Conservation (phyloP, 108 stramenopile genomes). For the Cyclotella kingstonii region DNA sequence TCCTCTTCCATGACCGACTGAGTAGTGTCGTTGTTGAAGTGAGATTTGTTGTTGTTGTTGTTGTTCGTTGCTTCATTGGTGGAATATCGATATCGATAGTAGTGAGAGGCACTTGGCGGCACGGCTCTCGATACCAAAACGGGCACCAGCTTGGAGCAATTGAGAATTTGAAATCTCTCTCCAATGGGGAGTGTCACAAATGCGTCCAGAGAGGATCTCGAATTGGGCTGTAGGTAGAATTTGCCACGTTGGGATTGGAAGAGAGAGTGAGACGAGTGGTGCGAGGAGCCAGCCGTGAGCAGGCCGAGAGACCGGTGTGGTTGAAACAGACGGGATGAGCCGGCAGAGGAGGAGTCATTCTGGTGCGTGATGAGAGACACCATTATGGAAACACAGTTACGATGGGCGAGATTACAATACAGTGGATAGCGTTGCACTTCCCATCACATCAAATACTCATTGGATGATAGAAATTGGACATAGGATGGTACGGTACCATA, state of each 20-base stretch:
- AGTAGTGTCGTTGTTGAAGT: neutral
- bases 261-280: conserved; percentile 6
- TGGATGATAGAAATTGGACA: too few relatives aligned
- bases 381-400: too few relatives aligned
- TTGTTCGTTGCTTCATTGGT: neutral
- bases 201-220: conserved; percentile 46
- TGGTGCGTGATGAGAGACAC: too few relatives aligned
- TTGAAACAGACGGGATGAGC: conserved; percentile 68
- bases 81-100: conserved; percentile 1
- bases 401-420: too few relatives aligned
- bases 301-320: conserved; percentile 71
- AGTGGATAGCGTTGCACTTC: too few relatives aligned
- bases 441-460: too few relatives aligned
- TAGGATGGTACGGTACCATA: too few relatives aligned
- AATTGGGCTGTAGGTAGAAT: conserved; percentile 60
- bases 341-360: too few relatives aligned
- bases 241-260: conserved; percentile 43
- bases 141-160: conserved; percentile 65
- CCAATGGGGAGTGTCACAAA: conserved; percentile 67
- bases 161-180: conserved; percentile 76
- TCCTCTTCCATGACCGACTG: conserved; percentile 13
- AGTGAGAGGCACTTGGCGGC: conserved; percentile 29
- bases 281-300: conserved; percentile 22
- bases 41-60: neutral
- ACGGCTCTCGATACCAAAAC: conserved; percentile 70